These are phyloP conservation scores for Penicillium paxilli DNA, from an alignment of 495 filamentous ascomycete genomes.

Conservation along the genomic window DNA sequence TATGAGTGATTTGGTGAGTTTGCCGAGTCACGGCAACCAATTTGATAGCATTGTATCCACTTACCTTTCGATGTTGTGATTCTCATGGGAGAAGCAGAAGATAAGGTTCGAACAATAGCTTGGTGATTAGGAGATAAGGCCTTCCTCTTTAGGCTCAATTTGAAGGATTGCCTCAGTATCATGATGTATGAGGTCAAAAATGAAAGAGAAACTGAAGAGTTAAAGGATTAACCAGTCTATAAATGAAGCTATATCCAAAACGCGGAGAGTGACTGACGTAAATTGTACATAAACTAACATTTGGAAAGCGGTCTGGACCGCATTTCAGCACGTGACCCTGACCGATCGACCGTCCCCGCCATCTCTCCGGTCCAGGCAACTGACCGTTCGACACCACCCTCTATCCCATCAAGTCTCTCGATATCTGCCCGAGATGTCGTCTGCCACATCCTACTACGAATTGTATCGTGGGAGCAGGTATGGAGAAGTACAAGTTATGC, in stretches of 20 bases:
- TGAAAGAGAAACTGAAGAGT: neutral
- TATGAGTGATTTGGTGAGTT: neutral
- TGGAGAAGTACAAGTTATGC: neutral
- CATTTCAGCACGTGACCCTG: constrained; percentile 11
- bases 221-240: neutral
- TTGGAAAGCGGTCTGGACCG: neutral
- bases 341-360: constrained; percentile 16
- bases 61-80: constrained; percentile 10
- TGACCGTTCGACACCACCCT: constrained; percentile 20
- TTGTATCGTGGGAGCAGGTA: constrained; percentile 98
- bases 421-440: constrained; percentile 25
- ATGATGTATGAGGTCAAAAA: neutral
- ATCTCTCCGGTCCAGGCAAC: constrained; percentile 9
- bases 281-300: constrained; percentile 12
- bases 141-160: neutral
- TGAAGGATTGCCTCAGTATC: neutral
- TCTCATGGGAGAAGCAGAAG: constrained; percentile 1
- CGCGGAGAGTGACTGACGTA: constrained; percentile 9
- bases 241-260: neutral
- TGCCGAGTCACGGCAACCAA: neutral
- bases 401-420: constrained; percentile 5
- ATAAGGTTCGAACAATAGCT: neutral
- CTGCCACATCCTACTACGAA: constrained; percentile 72
- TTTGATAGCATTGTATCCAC: neutral
- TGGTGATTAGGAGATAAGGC: neutral